Conservation (phyloP, 2,329 filamentous ascomycete species). For the Hymenoscyphus scutula region DNA sequence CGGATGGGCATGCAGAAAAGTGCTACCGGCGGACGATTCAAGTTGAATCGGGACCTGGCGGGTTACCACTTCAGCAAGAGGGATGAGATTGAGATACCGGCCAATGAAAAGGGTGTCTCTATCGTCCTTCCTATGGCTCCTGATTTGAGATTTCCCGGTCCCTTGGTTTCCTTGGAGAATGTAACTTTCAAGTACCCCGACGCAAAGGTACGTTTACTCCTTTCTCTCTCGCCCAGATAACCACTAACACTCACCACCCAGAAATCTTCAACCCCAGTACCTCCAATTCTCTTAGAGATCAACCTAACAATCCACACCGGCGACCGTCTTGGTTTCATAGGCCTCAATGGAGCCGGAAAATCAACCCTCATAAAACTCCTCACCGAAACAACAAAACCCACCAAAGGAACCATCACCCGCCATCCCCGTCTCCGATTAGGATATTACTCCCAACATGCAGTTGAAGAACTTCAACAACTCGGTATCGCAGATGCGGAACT, state of each 20-base stretch:
- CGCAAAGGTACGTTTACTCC: conserved; percentile 20
- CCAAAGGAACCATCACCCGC: conserved; percentile 57
- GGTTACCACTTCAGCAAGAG: conserved; percentile 60
- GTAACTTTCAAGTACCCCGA: conserved; percentile 62
- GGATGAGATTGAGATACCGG: conserved; percentile 69
- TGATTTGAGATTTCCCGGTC: conserved; percentile 71
- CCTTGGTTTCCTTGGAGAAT: conserved; percentile 69
- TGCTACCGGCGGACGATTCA: conserved; percentile 72
- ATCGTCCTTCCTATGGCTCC: conserved; percentile 60
- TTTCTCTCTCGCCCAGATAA: neutral
- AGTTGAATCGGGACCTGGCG: conserved; percentile 69
- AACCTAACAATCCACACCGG: conserved; percentile 69
- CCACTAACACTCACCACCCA: neutral
- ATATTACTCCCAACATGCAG: conserved; percentile 78
- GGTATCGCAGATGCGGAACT: conserved; percentile 48
- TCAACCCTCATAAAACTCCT: conserved; percentile 74
- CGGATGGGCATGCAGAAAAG: conserved; percentile 74
- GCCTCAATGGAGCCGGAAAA: conserved; percentile 79
- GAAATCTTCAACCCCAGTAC: conserved; percentile 26
- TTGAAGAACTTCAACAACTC: conserved; percentile 62
- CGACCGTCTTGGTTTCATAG: conserved; percentile 71
- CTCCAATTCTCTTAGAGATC: conserved; percentile 58
- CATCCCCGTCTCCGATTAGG: conserved; percentile 70
- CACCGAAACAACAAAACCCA: conserved; percentile 57
- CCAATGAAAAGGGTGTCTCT: conserved; percentile 56